Evolutionary conservation across 2,329 filamentous ascomycete species (phyloP).

Genomic region (Neonectria magnoliae): DNA sequence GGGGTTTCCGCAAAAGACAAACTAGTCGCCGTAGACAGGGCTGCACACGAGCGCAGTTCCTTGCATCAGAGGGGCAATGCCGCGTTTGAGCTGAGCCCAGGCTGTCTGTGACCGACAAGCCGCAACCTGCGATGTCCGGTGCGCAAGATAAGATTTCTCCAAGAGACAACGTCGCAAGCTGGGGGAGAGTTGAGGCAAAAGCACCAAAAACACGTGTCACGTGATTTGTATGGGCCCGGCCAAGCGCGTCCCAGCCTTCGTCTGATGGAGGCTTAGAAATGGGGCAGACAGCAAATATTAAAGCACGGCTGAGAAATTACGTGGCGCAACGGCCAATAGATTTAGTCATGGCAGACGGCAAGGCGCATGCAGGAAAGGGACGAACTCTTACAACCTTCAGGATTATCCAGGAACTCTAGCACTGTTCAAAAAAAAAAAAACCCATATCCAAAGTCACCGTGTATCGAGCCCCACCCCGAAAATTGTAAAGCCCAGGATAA

Average conservation of each 20-base stretch:
- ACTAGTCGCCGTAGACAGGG: slow-evolving; percentile 27
- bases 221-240: slow-evolving; percentile 36
- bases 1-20: slow-evolving; percentile 38
- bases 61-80: slow-evolving; percentile 28
- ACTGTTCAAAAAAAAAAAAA: neutral
- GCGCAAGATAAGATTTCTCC: slow-evolving; percentile 40
- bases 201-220: slow-evolving; percentile 36
- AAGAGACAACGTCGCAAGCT: slow-evolving; percentile 42
- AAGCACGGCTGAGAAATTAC: neutral
- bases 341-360: neutral
- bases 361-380: slow-evolving; percentile 4
- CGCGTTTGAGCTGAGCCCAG: slow-evolving; percentile 39
- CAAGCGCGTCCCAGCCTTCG: slow-evolving; percentile 12
- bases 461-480: slow-evolving; percentile 19
- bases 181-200: slow-evolving; percentile 40
- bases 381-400: neutral
- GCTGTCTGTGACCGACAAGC: slow-evolving; percentile 45
- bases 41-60: slow-evolving; percentile 7
- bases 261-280: neutral
- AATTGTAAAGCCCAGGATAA: slow-evolving; percentile 22
- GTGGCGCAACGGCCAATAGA: neutral
- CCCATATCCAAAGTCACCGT: slow-evolving; percentile 16
- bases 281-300: neutral
- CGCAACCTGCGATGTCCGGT: slow-evolving; percentile 45
- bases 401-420: slow-evolving; percentile 2